A percentile compares a stretch with the other conserved stretches of the same genome.
phyloP scores from a whole-genome alignment of 305 asterid species.

The Rubia tinctorum region DNA sequence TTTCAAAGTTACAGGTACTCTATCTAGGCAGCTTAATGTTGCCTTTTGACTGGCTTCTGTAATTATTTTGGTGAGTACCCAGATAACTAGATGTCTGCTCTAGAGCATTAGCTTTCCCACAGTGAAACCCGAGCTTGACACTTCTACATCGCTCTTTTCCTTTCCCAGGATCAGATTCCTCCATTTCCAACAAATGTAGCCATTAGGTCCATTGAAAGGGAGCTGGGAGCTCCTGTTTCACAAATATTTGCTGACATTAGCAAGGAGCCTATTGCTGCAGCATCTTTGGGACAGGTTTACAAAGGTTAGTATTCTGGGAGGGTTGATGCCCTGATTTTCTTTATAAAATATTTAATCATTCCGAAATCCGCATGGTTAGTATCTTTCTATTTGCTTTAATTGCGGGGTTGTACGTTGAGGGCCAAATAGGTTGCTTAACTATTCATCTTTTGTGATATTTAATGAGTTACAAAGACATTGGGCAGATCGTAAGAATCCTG shows the following conservation, averaged over 20 bases:
- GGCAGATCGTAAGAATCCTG: not conserved
- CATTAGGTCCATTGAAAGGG: slow-evolving; percentile 74
- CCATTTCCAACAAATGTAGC: slow-evolving; percentile 86
- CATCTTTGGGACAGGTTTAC: slow-evolving; percentile 97
- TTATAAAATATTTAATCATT: not conserved
- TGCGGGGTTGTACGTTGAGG: not conserved
- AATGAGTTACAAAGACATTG: not conserved
- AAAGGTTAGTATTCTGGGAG: slow-evolving; percentile 58
- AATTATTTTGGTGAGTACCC: not conserved
- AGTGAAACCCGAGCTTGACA: not conserved
- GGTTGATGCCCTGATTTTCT: not conserved
- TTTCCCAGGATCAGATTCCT: slow-evolving; percentile 93
- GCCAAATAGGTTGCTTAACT: not conserved
- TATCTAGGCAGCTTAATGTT: slow-evolving; percentile 5
- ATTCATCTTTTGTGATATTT: not conserved
- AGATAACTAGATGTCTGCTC: slow-evolving; percentile 10
- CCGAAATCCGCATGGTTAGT: not conserved
- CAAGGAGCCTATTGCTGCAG: slow-evolving; percentile 93
- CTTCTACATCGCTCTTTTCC: slow-evolving; percentile 1
- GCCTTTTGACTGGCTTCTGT: not conserved
- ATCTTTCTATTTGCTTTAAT: not conserved
- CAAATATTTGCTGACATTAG: slow-evolving; percentile 91
- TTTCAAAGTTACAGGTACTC: slow-evolving; percentile 81
- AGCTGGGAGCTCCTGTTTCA: slow-evolving; percentile 80
- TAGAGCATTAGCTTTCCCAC: not conserved